Evolutionary conservation across 768 basidiomycete species (phyloP).

Genomic region (Hortiboletus flavorubellus): DNA sequence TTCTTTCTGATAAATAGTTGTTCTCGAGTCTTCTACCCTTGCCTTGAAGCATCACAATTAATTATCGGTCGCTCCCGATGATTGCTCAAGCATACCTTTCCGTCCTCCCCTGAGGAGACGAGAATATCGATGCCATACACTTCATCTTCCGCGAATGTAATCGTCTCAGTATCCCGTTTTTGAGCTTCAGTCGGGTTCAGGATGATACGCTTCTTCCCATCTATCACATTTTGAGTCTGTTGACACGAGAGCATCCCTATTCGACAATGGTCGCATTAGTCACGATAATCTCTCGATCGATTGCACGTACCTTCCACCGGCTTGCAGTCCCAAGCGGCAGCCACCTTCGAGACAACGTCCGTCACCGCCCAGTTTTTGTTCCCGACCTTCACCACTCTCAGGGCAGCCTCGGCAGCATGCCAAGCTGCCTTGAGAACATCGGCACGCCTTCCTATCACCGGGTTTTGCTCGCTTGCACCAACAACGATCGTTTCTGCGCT

Average conservation of each 20-base stretch:
- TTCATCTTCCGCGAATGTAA: constrained; percentile 87
- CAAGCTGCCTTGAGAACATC: constrained; percentile 94
- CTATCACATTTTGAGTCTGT: constrained; percentile 90
- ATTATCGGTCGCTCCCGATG: not conserved
- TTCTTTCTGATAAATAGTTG: constrained; percentile 91
- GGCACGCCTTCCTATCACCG: constrained; percentile 82
- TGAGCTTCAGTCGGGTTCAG: constrained; percentile 84
- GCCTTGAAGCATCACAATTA: constrained; percentile 51
- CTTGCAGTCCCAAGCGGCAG: constrained; percentile 77
- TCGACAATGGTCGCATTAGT: not conserved
- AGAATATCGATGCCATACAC: constrained; percentile 95
- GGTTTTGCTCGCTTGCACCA: constrained; percentile 67
- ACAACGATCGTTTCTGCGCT: constrained; percentile 92
- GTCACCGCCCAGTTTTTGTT: constrained; percentile 96
- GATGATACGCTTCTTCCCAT: constrained; percentile 95
- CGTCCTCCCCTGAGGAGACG: constrained; percentile 83
- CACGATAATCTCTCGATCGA: not conserved
- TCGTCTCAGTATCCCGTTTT: constrained; percentile 80
- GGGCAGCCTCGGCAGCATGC: constrained; percentile 87
- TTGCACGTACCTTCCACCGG: constrained; percentile 82
- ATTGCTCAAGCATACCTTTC: constrained; percentile 57
- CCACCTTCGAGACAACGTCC: constrained; percentile 73
- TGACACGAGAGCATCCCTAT: constrained; percentile 93
- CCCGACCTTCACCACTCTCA: constrained; percentile 87
- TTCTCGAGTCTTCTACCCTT: constrained; percentile 83